Evolutionary conservation across 306 rosid genomes (phyloP), one percentile per base, ranked within the genome.

Genomic region (Crotalaria pallida): DNA sequence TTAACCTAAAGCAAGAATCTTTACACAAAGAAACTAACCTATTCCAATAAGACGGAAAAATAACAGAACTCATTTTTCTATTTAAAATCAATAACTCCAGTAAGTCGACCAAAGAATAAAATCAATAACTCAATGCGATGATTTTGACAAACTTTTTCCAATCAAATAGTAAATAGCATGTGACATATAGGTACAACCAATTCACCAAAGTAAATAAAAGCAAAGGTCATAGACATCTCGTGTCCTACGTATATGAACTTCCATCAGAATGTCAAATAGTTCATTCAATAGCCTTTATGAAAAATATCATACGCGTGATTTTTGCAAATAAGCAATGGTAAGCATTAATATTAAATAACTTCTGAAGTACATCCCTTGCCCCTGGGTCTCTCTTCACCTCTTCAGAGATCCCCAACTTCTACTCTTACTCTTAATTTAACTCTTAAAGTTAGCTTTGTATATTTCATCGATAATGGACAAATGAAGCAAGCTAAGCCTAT

Each of bases 321-420:
- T 36, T 34, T 16, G 40, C 38, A 61, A 33, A 72, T 50, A 61
- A 47, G 34, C 10, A n/a, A 58, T 3, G 31, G 12, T 41, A 17
- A 31, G 22, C 38, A 72, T 33, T 31, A 48, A 18, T 51, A 72
- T 58, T 19, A 71, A 55, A 47, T 48, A 71, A 45, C 57, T 44
- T n/a, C 29, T 7, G n/a, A 5, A 5, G 48, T 19, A 38, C 24
- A n/a, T n/a, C n/a, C n/a, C n/a, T n/a, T n/a, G 12, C 18, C 26
- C 1, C 3, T 1, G 51, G 10, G 22, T 27, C 50, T 16, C 29
- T 24, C 33, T 15, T n/a, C 64, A 7, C 24, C 10, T 27, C 58
- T 49, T 17, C 3, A 8, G 55, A 34, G 27, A 21, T 11, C 18
- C 36, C 61, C 65, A n/a, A n/a, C n/a, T 33, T 57, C 66, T 57